A percentile compares a stretch with the other conserved stretches of the same genome.
Conservation (phyloP, 1,139 yeast species). For the Suhomyces yuchorum region DNA sequence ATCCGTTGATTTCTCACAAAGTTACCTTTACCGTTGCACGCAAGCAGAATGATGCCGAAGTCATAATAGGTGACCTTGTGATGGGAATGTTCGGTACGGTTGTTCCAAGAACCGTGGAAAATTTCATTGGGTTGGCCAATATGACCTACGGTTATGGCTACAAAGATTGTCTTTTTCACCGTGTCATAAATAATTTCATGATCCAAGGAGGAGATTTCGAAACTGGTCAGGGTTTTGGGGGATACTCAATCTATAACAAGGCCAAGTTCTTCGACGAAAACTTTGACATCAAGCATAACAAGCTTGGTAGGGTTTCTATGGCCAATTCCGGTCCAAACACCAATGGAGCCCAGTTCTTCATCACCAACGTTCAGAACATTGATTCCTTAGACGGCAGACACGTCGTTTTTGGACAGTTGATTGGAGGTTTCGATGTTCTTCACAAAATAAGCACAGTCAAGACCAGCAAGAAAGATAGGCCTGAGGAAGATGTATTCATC, state of each 20-base stretch:
- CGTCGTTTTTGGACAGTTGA: conserved; percentile 58
- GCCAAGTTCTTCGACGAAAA: conserved; percentile 41
- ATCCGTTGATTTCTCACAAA: conserved; percentile 20
- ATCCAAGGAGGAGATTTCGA: conserved; percentile 45
- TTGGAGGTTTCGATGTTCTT: conserved; percentile 35
- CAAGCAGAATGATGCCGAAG: conserved; percentile 1
- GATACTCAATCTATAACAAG: conserved; percentile 32
- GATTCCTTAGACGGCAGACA: conserved; percentile 52
- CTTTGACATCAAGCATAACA: conserved; percentile 36
- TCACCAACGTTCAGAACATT: conserved; percentile 29
- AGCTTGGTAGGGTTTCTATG: conserved; percentile 44
- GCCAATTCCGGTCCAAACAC: conserved; percentile 47
- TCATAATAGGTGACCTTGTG: conserved; percentile 20
- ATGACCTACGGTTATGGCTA: conserved; percentile 41
- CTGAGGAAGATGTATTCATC: conserved; percentile 19
- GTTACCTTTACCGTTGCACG: conserved; percentile 17
- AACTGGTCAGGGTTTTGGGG: conserved; percentile 32
- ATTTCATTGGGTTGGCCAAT: conserved; percentile 37
- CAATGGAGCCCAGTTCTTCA: conserved; percentile 46
- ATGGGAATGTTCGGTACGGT: conserved; percentile 26
- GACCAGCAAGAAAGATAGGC: conserved; percentile 14
- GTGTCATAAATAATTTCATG: conserved; percentile 42
- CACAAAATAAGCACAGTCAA: conserved; percentile 17
- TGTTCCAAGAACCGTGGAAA: conserved; percentile 43
- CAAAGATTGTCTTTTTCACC: conserved; percentile 33